These are phyloP conservation scores for Candida xiaguanensis DNA, from an alignment of 805 yeast genomes.

Conservation along the genomic window DNA sequence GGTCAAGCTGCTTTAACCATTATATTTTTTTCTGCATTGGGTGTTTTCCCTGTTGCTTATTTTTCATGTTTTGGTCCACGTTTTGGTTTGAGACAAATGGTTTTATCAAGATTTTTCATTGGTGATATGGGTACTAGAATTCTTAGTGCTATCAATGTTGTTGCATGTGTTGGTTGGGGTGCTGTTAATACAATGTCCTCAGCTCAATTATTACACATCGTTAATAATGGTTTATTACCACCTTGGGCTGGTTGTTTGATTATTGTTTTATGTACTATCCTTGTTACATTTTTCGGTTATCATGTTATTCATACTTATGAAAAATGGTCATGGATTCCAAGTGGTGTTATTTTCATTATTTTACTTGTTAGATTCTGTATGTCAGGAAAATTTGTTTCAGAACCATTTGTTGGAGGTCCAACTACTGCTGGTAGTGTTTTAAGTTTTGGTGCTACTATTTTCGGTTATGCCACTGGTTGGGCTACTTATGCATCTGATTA, in stretches of 20 bases:
- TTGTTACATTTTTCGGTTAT: slow-evolving; percentile 83
- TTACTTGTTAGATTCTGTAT: slow-evolving; percentile 73
- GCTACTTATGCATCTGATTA: slow-evolving; percentile 89
- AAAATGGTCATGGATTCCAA: slow-evolving; percentile 87
- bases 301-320: slow-evolving; percentile 77
- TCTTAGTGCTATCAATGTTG: slow-evolving; percentile 69
- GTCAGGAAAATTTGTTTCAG: slow-evolving; percentile 60
- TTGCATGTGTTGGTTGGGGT: slow-evolving; percentile 95
- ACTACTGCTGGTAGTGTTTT: slow-evolving; percentile 73
- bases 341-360: slow-evolving; percentile 65
- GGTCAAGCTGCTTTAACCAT: slow-evolving; percentile 67
- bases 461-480: slow-evolving; percentile 94
- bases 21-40: slow-evolving; percentile 70
- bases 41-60: slow-evolving; percentile 76
- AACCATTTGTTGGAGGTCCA: slow-evolving; percentile 48
- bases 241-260: slow-evolving; percentile 90
- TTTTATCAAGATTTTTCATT: slow-evolving; percentile 69
- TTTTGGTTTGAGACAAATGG: slow-evolving; percentile 86
- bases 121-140: slow-evolving; percentile 76
- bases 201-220: slow-evolving; percentile 76
- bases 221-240: slow-evolving; percentile 66
- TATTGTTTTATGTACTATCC: slow-evolving; percentile 60
- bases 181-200: slow-evolving; percentile 88
- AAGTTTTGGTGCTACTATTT: slow-evolving; percentile 78
- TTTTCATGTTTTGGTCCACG: slow-evolving; percentile 80